Percentiles rank a stretch among this genome's conserved stretches.
Evolutionary conservation across 2,329 filamentous ascomycete species (phyloP).

Genomic region (Microdochium bolleyi): DNA sequence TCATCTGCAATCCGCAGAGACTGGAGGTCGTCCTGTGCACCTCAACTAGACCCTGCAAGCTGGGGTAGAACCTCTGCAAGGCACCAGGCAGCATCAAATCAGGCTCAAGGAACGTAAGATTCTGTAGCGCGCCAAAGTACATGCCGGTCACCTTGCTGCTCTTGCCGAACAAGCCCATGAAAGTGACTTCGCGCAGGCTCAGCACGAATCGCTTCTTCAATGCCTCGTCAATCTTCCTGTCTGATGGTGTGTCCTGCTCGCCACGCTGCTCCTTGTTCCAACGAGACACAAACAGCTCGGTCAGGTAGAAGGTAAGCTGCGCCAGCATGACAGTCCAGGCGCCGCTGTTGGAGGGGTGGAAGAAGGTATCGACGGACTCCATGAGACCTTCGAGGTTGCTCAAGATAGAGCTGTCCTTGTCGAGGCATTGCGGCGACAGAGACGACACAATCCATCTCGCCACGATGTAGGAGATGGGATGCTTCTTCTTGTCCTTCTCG

Average conservation of each 20-base stretch:
- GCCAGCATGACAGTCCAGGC: constrained; percentile 84
- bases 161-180: constrained; percentile 98
- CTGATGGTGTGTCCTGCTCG: constrained; percentile 78
- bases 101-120: constrained; percentile 83
- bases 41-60: constrained; percentile 91
- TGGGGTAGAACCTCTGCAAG: constrained; percentile 91
- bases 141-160: constrained; percentile 86
- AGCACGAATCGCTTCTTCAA: constrained; percentile 85
- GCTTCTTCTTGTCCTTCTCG: constrained; percentile 88
- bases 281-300: constrained; percentile 93
- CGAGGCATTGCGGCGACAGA: constrained; percentile 74
- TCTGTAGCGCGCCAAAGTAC: constrained; percentile 83
- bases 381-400: constrained; percentile 83
- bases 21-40: constrained; percentile 95
- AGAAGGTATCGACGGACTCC: constrained; percentile 95
- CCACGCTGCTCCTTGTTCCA: constrained; percentile 95
- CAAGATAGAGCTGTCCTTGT: constrained; percentile 71
- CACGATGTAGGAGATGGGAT: constrained; percentile 85
- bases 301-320: constrained; percentile 84
- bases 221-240: constrained; percentile 70
- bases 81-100: constrained; percentile 87
- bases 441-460: constrained; percentile 92
- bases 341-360: constrained; percentile 94
- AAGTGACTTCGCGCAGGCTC: constrained; percentile 83
- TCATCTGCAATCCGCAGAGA: constrained; percentile 82